phyloP scores from a whole-genome alignment of 192 early-diverging fungal genomes.

The Gigaspora rosea region DNA sequence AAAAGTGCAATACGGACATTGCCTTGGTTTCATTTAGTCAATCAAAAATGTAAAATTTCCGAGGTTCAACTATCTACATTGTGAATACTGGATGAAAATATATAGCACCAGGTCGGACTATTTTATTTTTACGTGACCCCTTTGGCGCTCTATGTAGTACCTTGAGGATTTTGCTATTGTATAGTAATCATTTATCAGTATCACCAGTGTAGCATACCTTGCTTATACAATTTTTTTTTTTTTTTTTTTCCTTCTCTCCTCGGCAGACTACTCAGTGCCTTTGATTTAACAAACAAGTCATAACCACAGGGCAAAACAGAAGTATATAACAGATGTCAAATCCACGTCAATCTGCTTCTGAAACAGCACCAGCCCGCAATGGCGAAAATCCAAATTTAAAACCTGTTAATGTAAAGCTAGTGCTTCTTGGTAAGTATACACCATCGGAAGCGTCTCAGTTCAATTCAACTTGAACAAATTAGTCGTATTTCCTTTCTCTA shows the following conservation, averaged over 20 bases:
- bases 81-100: no score
- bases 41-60: no score
- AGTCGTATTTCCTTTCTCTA: no score
- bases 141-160: no score
- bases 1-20: no score
- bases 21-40: no score
- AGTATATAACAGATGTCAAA: not conserved
- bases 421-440: conserved; percentile 70
- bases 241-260: not conserved
- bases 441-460: not conserved
- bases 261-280: not conserved
- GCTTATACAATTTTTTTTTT: not conserved
- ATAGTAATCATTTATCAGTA: not conserved
- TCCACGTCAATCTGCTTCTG: conserved; percentile 1
- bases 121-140: no score
- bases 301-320: not conserved
- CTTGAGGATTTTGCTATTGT: no score
- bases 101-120: no score
- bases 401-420: conserved; percentile 96
- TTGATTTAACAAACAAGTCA: not conserved
- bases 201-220: not conserved
- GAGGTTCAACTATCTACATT: no score
- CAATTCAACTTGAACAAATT: no score
- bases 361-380: not conserved
- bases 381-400: conserved; percentile 47